Base-by-base conservation (phyloP, 1,284 basidiomycete genomes). In the Neonothopanus nambi region DNA sequence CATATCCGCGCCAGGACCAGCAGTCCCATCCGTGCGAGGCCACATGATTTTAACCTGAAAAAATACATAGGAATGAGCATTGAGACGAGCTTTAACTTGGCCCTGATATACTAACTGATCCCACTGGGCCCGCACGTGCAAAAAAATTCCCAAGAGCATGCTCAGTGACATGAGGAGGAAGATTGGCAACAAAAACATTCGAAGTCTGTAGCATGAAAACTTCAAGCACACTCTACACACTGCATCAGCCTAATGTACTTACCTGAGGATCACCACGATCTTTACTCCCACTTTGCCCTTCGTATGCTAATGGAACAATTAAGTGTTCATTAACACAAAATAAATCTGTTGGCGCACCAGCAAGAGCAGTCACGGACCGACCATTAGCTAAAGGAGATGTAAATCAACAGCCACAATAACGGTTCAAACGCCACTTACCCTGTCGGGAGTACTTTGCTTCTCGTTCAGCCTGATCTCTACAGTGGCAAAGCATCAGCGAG, bases 41-140 rank as follows among this genome's bases (percentile, higher is more conserved):
- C 94, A 98, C 94, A 98, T 96, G 57, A 98, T 87, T 76, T 97
- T 95, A 51, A 92, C 89, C 89, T 91, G 57, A 5, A 42, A 38
- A 43, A 33, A 13, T 13, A 9, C 8, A 8, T 33, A 9, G 2
- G 8, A 3, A 11, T 33, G 4, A 33, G 26, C 11, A 33, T 13
- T 9, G 9, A 52, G 49, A 35, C 17, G 36, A 35, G 13, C 42
- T 24, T 53, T n/a, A 54, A 48, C 9, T 23, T 12, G 54, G 36
- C 45, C n/a, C 21, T 43, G n/a, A 20, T 33, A 50, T 26, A 71
- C 78, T 51, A 62, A 87, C 85, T 21, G 87, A 89, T 37, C 84
- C 86, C 52, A 88, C 85, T 40, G 85, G 87, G 3, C 87, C 87
- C 52, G 72, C 75, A 21, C 78, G 75, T 3, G 91, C 89, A 66